Evolutionary conservation across 177 flowering plant species (phyloP).

Genomic region (Vitis hybrid): DNA sequence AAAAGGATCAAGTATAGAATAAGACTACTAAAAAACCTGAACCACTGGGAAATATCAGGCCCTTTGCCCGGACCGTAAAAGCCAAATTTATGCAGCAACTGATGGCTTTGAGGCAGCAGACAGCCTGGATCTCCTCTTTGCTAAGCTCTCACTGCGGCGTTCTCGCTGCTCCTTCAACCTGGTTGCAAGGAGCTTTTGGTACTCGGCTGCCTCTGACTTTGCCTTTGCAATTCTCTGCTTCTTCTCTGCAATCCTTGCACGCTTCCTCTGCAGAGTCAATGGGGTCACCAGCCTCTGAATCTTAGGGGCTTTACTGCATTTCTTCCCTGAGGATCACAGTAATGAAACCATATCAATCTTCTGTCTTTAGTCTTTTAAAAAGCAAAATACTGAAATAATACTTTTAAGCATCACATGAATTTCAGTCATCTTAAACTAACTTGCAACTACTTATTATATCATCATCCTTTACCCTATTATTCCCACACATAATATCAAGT

Average conservation of each 20-base stretch:
- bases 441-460: no score
- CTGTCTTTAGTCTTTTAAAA: no score
- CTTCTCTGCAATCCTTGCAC: constrained; percentile 47
- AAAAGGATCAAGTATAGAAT: no score
- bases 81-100: constrained; percentile 26
- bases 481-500: no score
- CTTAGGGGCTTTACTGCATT: constrained; percentile 45
- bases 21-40: neutral
- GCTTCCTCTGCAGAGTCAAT: constrained; percentile 45
- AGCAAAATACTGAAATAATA: no score
- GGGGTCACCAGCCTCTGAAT: constrained; percentile 52
- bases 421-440: no score
- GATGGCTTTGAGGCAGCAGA: constrained; percentile 49
- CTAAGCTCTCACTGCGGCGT: constrained; percentile 42
- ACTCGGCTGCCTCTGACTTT: constrained; percentile 48
- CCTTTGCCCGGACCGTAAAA: no score
- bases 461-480: no score
- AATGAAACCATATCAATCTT: no score
- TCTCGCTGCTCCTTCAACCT: constrained; percentile 52
- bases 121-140: constrained; percentile 47
- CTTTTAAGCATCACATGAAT: no score
- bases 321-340: constrained; percentile 28
- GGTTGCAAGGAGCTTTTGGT: constrained; percentile 45
- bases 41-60: neutral
- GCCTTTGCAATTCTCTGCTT: constrained; percentile 48